These are phyloP conservation scores for Eucalyptus sp. DNA, from an alignment of 345 rosid species.

Conservation along the genomic window DNA sequence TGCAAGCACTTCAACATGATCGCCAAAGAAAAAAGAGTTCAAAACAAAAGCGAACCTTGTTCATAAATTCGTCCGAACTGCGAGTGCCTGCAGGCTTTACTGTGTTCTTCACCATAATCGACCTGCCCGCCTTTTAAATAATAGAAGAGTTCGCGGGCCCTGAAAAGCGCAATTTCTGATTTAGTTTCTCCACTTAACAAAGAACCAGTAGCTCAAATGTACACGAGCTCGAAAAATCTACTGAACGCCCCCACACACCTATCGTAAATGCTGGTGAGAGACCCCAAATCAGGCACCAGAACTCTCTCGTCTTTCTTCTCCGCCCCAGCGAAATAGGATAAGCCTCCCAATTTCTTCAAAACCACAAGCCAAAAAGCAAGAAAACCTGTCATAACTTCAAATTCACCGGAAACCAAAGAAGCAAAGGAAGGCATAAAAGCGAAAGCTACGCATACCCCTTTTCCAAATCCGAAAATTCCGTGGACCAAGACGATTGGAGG, in stretches of 20 bases:
- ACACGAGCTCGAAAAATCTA: neutral
- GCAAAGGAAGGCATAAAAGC: neutral
- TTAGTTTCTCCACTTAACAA: neutral
- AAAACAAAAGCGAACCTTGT: conserved; percentile 25
- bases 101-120: conserved; percentile 92
- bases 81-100: conserved; percentile 76
- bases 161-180: neutral
- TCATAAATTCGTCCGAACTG: conserved; percentile 76
- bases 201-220: neutral
- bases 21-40: neutral
- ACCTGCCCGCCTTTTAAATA: conserved; percentile 90
- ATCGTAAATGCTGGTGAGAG: conserved; percentile 84
- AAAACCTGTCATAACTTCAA: neutral
- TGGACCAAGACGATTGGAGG: conserved; percentile 92
- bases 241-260: conserved; percentile 21
- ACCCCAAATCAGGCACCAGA: conserved; percentile 96
- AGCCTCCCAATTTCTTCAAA: conserved; percentile 68
- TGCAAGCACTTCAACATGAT: neutral
- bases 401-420: neutral
- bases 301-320: conserved; percentile 96
- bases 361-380: neutral
- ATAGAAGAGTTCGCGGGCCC: conserved; percentile 96
- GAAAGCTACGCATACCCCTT: conserved; percentile 52
- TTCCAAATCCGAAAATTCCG: conserved; percentile 98
- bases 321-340: conserved; percentile 94